Conservation (phyloP, 257 asterid genomes). For the Nicotiana obtusifolia region DNA sequence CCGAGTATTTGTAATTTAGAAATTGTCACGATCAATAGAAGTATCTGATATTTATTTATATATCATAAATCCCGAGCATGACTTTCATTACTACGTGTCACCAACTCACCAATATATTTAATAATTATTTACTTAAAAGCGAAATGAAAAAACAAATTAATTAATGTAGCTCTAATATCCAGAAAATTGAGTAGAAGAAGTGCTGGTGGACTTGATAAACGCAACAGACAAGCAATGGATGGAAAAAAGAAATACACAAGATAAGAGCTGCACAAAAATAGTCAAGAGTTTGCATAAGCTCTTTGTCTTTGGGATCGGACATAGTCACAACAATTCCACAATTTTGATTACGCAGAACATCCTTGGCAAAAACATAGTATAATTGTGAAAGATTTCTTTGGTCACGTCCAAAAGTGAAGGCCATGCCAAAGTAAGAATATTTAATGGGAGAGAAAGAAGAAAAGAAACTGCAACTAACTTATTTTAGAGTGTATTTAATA, state of each 20-base stretch:
- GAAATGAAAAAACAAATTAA: not conserved
- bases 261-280: too few species aligned
- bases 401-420: not conserved
- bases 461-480: too few species aligned
- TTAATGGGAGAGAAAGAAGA: not conserved
- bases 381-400: not conserved
- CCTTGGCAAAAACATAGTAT: not conserved
- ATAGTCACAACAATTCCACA: not conserved
- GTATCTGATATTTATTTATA: not conserved
- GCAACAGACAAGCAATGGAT: too few species aligned
- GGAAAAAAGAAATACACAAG: too few species aligned
- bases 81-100: not conserved
- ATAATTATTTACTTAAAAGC: not conserved
- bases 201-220: too few species aligned
- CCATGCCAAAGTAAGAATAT: not conserved
- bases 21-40: not conserved
- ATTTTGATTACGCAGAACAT: not conserved
- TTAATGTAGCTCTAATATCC: too few species aligned
- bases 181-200: too few species aligned
- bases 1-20: not conserved
- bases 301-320: not conserved
- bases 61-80: not conserved
- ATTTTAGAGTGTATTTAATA: too few species aligned
- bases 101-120: not conserved
- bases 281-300: not conserved